Conservation (phyloP, 202 grass and related monocot species). For the Bolboschoenoplectus hybrid region DNA sequence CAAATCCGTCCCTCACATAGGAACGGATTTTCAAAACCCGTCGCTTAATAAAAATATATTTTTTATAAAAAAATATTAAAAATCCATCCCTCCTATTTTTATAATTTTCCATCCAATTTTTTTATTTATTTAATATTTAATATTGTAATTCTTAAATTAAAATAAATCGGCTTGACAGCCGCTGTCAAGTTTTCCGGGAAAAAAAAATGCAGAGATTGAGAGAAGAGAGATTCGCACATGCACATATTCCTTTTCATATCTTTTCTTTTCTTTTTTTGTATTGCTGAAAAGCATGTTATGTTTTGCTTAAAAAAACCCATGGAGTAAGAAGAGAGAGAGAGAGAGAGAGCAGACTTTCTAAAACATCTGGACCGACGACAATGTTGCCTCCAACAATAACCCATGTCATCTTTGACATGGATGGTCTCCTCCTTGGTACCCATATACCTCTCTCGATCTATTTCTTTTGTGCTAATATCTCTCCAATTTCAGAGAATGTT, state of each 20-base stretch:
- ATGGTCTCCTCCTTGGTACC: conserved; percentile 82
- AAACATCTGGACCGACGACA: neutral
- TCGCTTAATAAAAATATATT: no score
- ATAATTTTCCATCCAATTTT: no score
- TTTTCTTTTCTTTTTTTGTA: neutral
- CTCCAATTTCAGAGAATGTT: neutral
- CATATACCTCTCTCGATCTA: neutral
- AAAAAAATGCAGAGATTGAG: neutral
- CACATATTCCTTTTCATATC: neutral
- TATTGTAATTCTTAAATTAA: no score
- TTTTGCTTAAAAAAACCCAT: neutral
- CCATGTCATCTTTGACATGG: conserved; percentile 96
- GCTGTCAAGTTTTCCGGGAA: neutral
- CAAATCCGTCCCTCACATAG: no score
- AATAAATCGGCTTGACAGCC: no score
- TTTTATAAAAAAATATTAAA: no score
- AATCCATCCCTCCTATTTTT: no score
- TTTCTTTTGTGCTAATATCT: neutral
- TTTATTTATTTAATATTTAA: no score
- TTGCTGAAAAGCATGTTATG: neutral
- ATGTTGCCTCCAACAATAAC: conserved; percentile 44
- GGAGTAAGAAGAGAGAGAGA: neutral
- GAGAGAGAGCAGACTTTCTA: neutral
- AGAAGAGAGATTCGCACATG: neutral
- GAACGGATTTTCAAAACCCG: no score